Conservation (phyloP, 2,329 filamentous ascomycete species). For the Phyllosticta ampelicida region DNA sequence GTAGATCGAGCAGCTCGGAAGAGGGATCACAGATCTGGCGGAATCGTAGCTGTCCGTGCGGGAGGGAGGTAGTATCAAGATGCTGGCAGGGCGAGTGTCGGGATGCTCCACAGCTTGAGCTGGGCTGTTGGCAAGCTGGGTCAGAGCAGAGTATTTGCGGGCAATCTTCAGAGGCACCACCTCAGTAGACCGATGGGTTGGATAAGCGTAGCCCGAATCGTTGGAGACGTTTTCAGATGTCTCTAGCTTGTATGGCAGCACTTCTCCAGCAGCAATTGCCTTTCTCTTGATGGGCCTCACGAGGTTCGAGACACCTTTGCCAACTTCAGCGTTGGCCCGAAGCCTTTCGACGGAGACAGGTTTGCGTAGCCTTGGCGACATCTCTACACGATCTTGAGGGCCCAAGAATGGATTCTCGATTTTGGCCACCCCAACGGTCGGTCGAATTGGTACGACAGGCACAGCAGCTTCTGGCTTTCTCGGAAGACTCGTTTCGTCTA, state of each 20-base stretch:
- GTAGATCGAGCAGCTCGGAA: not conserved
- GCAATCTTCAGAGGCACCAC: not conserved
- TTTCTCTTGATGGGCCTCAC: not conserved
- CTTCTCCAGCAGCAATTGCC: not conserved
- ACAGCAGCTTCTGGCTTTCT: not conserved
- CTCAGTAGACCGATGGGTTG: not conserved
- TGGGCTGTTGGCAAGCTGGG: not conserved
- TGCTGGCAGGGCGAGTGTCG: not conserved
- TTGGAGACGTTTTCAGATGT: not conserved
- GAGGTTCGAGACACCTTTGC: not conserved
- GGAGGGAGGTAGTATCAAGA: conserved; percentile 3
- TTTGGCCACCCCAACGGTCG: not conserved
- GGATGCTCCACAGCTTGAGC: not conserved
- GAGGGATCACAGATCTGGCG: not conserved
- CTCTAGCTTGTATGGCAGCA: not conserved
- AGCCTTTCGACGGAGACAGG: not conserved
- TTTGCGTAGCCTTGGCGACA: not conserved
- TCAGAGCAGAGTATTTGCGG: not conserved
- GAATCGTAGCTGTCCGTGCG: not conserved
- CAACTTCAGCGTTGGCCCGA: not conserved
- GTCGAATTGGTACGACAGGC: not conserved
- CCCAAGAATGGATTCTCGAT: conserved; percentile 2
- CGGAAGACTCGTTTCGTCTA: not conserved
- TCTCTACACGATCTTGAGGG: not conserved
- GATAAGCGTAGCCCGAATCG: conserved; percentile 7